Conservation (phyloP, 2,329 filamentous ascomycete species). For the Myriosclerotinia duriaeana region DNA sequence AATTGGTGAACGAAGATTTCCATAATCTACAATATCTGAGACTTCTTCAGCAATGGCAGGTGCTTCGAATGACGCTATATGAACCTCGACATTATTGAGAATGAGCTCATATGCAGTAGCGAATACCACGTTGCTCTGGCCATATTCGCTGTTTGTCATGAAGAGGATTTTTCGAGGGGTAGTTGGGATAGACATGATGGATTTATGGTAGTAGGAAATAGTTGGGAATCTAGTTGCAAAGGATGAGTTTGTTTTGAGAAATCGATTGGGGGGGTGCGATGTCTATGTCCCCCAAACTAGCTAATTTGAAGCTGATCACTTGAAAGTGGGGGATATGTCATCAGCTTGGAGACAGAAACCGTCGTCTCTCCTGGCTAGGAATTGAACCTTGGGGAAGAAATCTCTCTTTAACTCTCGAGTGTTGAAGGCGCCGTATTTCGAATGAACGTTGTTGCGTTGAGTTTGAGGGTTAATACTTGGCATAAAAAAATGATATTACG, state of each 20-base stretch:
- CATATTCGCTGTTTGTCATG: conserved; percentile 48
- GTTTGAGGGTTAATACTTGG: background rate
- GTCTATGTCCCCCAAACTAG: background rate
- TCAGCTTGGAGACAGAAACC: background rate
- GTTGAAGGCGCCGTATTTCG: background rate
- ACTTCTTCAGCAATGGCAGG: conserved; percentile 43
- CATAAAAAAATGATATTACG: no score
- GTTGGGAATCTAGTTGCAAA: background rate
- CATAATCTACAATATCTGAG: conserved; percentile 35
- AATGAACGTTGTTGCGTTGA: background rate
- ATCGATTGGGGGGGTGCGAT: background rate
- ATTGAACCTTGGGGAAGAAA: background rate
- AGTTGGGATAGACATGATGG: background rate
- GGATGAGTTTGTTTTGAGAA: background rate
- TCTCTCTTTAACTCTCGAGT: background rate
- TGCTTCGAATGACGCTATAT: conserved; percentile 47
- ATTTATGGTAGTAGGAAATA: no score
- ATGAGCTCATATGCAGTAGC: conserved; percentile 44
- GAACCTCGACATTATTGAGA: conserved; percentile 44
- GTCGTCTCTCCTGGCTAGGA: background rate
- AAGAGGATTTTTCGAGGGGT: conserved; percentile 42
- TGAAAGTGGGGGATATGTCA: background rate
- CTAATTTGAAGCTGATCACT: background rate
- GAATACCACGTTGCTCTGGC: conserved; percentile 49
- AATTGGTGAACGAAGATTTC: conserved; percentile 34